Evolutionary conservation across 495 filamentous ascomycete genomes (phyloP), one percentile per base, ranked within the genome.

Genomic region (Friedmanniomyces endolithicus): DNA sequence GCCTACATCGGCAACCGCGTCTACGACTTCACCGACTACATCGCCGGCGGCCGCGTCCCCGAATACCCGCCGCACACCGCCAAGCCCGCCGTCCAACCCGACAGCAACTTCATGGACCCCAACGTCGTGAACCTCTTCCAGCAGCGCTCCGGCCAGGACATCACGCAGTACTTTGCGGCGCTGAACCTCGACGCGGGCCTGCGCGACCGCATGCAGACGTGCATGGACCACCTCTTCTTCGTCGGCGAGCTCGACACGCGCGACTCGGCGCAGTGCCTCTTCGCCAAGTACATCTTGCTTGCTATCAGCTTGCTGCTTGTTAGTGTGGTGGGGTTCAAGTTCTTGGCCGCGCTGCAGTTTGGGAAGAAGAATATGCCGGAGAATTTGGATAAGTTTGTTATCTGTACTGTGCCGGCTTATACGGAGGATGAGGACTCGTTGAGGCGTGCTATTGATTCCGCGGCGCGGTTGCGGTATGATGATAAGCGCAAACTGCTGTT

Each of bases 371-470:
- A 84, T 53, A 73, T 88, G 25, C 92, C 92, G 0, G 92, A 97
- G 71, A 90, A 95, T 64, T 76, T 96, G 37, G 92, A 99, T 72
- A 97, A 97, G 67, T 99, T 99, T 66, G 74, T 99, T 65, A 97
- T 99, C 68, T 94, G 87, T 67, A 94, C 95, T 69, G 89, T 99
- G 33, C 92, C 92, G 1, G 92, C 85, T 11, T 99, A 99, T 68
- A 99, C 92, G 2, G 92, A 99, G 73, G 92, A 95, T 63, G 92
- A 99, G 69, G 92, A 99, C 1, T 95, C 90, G 29, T 76, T 99
- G 11, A 86, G 92, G 53, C 88, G 89, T 72, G 94, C 90, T 57
- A 92, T 99, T 64, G 92, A 99, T 68, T 97, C 92, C 0, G 86
- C 88, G 58, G 89, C 92, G 19, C 80, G 89, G 56, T 95, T 99